Percentiles rank a stretch among this genome's conserved stretches.
phyloP scores from a whole-genome alignment of 2,329 filamentous ascomycete species.

The Colletotrichum camelliae region DNA sequence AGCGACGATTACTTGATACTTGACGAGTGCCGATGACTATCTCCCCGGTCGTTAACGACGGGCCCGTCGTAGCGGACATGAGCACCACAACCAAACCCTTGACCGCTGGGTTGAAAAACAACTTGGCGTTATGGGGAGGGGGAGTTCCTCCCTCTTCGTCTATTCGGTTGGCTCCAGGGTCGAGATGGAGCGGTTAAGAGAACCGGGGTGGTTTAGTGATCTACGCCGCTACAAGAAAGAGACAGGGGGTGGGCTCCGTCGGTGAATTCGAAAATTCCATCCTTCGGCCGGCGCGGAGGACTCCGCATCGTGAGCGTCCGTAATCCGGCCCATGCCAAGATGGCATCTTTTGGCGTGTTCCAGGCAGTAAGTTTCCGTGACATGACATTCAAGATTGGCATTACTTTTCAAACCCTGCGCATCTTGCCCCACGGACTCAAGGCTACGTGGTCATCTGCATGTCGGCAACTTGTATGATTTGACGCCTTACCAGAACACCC shows the following conservation, averaged over 20 bases:
- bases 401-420: neutral
- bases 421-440: neutral
- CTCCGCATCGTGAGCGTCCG: neutral
- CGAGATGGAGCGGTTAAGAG: neutral
- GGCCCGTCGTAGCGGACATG: neutral
- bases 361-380: neutral
- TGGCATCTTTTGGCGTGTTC: neutral
- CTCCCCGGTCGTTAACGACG: neutral
- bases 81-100: neutral
- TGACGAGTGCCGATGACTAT: neutral
- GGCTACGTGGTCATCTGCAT: neutral
- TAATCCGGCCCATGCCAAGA: neutral
- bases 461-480: neutral
- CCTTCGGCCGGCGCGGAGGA: neutral
- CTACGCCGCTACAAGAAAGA: neutral
- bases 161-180: neutral
- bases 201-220: neutral
- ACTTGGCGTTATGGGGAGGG: neutral
- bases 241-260: neutral
- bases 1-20: neutral
- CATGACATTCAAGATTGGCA: neutral
- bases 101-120: neutral
- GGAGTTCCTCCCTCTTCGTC: neutral
- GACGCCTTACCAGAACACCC: neutral
- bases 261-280: neutral